Percentiles rank a stretch among this genome's conserved stretches.
These are phyloP conservation scores for Takakia lepidozioides DNA, from an alignment of 225 moss, liverwort and hornwort species.

Conservation along the genomic window DNA sequence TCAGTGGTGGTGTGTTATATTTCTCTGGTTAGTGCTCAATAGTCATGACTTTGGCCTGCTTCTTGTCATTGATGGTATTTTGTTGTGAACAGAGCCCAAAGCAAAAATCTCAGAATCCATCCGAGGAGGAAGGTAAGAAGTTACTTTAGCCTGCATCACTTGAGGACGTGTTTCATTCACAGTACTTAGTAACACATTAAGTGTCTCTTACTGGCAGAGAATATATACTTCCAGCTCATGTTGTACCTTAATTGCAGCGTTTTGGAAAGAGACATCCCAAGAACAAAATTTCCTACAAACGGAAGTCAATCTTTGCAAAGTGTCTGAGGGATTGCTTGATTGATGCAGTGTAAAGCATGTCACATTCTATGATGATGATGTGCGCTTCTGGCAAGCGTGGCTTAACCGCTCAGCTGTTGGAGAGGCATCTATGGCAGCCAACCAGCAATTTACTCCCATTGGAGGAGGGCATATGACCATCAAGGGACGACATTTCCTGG, in stretches of 20 bases:
- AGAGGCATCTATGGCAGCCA: slow-evolving; percentile 57
- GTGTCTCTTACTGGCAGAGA: too few species aligned
- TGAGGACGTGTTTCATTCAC: too few species aligned
- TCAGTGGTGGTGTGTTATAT: background rate
- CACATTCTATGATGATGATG: slow-evolving; percentile 99
- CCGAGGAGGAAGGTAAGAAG: slow-evolving; percentile 82
- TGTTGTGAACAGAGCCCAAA: slow-evolving; percentile 75
- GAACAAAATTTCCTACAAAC: too few species aligned
- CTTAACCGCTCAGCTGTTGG: slow-evolving; percentile 79
- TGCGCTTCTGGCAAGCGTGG: slow-evolving; percentile 99
- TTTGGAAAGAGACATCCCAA: too few species aligned
- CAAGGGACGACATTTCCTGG: slow-evolving; percentile 90
- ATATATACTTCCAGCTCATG: too few species aligned
- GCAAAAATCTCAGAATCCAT: slow-evolving; percentile 79
- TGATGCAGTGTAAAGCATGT: slow-evolving; percentile 89
- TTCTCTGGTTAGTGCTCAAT: too few species aligned
- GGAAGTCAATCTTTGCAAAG: too few species aligned
- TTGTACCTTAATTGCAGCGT: too few species aligned
- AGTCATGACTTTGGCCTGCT: too few species aligned
- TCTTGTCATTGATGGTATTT: too few species aligned
- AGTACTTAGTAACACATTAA: too few species aligned
- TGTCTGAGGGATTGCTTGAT: too few species aligned
- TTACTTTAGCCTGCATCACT: background rate
- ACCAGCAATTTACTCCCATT: slow-evolving; percentile 41
- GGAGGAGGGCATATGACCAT: slow-evolving; percentile 85